phyloP scores from a whole-genome alignment of 2,329 filamentous ascomycete genomes.

The Colletotrichum tanaceti region DNA sequence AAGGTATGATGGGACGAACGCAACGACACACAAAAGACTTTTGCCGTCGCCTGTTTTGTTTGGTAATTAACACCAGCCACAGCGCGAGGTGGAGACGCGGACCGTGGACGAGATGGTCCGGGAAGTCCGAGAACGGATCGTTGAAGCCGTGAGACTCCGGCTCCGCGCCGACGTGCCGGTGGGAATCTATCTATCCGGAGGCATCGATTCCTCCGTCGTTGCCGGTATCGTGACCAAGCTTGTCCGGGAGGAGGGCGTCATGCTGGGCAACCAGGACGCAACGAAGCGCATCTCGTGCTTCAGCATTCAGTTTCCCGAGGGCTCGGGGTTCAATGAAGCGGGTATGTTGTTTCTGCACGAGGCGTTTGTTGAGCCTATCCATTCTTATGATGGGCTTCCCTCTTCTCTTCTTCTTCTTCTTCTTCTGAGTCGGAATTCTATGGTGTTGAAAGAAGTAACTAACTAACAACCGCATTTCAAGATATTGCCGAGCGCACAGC shows the following conservation, averaged over 20 bases:
- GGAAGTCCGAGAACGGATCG: conserved; percentile 60
- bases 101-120: conserved; percentile 62
- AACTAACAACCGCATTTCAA: background rate
- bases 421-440: too few species aligned
- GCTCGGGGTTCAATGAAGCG: conserved; percentile 62
- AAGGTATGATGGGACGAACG: too few species aligned
- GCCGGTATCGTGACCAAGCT: conserved; percentile 67
- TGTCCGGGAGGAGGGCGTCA: conserved; percentile 56
- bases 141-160: conserved; percentile 63
- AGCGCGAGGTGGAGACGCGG: conserved; percentile 53
- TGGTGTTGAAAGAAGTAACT: too few species aligned
- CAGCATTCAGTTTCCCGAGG: conserved; percentile 62
- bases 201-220: conserved; percentile 67
- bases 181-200: conserved; percentile 67
- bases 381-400: too few species aligned
- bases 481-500: conserved; percentile 50
- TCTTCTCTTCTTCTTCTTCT: too few species aligned
- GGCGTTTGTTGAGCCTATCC: too few species aligned
- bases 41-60: too few species aligned
- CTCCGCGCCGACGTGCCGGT: conserved; percentile 68
- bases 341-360: conserved; percentile 42
- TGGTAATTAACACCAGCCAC: conserved; percentile 29
- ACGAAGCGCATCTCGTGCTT: conserved; percentile 53
- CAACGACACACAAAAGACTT: too few species aligned
- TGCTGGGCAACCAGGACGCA: conserved; percentile 55